These are phyloP conservation scores for Solanum lignicaule DNA, from an alignment of 257 asterid species.

Conservation along the genomic window DNA sequence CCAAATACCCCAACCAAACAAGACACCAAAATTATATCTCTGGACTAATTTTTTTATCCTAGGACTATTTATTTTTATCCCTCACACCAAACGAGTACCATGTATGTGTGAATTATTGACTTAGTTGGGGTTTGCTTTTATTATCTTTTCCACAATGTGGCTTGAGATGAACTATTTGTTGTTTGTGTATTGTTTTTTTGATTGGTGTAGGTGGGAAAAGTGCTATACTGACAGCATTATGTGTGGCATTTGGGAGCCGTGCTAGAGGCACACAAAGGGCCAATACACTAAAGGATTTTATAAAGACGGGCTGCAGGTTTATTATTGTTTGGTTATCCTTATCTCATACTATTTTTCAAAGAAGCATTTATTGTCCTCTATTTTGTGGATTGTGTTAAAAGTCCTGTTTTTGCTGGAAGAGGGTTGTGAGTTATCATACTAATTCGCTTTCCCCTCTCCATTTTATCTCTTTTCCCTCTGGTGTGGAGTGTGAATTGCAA, in stretches of 20 bases:
- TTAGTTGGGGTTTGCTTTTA: not conserved
- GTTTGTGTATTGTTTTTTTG: not conserved
- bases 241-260: slow-evolving; percentile 90
- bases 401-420: not conserved
- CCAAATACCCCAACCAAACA: not conserved
- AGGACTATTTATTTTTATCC: not conserved
- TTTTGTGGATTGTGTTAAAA: not conserved
- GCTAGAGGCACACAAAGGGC: slow-evolving; percentile 95
- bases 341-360: not conserved
- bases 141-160: not conserved
- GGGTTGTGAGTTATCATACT: not conserved
- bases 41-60: not conserved
- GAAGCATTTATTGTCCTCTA: not conserved
- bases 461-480: not conserved
- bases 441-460: not conserved
- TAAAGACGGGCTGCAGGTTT: slow-evolving; percentile 90
- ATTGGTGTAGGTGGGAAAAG: slow-evolving; percentile 74
- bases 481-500: not conserved
- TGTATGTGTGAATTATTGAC: not conserved
- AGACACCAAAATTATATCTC: not conserved
- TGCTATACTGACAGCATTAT: slow-evolving; percentile 83
- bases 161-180: not conserved
- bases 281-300: slow-evolving; percentile 66
- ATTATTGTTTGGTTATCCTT: not conserved
- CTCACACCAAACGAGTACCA: not conserved